Conservation (phyloP, 495 filamentous ascomycete genomes). For the Xylaria telfairii region DNA sequence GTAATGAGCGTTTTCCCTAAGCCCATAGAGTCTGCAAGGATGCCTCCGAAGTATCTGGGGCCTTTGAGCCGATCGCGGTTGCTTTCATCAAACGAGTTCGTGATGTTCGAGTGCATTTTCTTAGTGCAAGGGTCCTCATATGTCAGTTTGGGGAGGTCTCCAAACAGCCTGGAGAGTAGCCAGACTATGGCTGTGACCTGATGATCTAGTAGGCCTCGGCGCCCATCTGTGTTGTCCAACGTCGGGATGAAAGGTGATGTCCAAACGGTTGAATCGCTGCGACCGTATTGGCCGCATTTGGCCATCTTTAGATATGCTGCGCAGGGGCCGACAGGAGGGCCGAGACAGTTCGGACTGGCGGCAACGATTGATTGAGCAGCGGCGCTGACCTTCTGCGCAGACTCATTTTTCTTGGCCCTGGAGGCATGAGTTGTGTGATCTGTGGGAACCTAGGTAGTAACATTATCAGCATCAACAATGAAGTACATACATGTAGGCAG, state of each 20-base stretch:
- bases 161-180: conserved; percentile 35
- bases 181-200: conserved; percentile 37
- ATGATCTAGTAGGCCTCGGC: conserved; percentile 32
- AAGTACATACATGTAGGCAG: too few species aligned
- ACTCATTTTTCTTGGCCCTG: conserved; percentile 19
- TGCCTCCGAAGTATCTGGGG: conserved; percentile 64
- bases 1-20: conserved; percentile 79
- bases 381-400: conserved; percentile 23
- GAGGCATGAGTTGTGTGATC: neutral
- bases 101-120: neutral
- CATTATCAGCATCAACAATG: neutral
- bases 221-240: conserved; percentile 26
- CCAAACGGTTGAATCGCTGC: conserved; percentile 30
- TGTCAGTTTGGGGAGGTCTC: conserved; percentile 28
- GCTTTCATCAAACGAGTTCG: conserved; percentile 15
- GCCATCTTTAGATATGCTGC: conserved; percentile 31
- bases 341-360: conserved; percentile 29
- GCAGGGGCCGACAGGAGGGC: conserved; percentile 33
- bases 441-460: neutral
- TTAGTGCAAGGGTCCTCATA: neutral
- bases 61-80: conserved; percentile 29
- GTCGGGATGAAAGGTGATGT: conserved; percentile 29
- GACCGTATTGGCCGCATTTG: conserved; percentile 35
- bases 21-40: conserved; percentile 93
- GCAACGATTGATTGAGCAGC: conserved; percentile 27